A percentile compares a stretch with the other conserved stretches of the same genome.
phyloP scores from a whole-genome alignment of 2,329 filamentous ascomycete species.

The Ascochyta fabae region DNA sequence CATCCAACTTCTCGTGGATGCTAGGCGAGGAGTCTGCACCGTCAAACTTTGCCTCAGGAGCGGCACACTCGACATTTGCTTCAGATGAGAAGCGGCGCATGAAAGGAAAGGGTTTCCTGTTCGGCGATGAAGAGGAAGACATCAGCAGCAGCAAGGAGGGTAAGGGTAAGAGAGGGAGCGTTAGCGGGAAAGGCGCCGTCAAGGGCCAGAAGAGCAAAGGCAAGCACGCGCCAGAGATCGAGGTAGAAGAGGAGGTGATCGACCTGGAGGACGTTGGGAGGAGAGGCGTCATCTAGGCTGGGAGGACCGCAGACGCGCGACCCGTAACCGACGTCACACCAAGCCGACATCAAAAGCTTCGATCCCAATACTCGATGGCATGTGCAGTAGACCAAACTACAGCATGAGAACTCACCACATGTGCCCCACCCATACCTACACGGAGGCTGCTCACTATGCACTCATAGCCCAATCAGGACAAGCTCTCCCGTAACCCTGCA shows the following conservation, averaged over 20 bases:
- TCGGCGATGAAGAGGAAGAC: constrained; percentile 51
- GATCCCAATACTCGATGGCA: constrained; percentile 2
- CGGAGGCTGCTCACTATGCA: constrained; percentile 16
- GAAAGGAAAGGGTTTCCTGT: constrained; percentile 49
- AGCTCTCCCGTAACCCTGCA: constrained; percentile 14
- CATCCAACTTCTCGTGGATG: constrained; percentile 83
- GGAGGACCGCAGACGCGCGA: not conserved
- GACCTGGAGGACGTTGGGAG: constrained; percentile 45
- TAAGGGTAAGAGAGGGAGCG: constrained; percentile 31
- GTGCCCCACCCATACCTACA: constrained; percentile 10
- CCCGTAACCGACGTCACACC: constrained; percentile 1
- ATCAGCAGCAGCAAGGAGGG: constrained; percentile 24
- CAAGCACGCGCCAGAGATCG: constrained; percentile 32
- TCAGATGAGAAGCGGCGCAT: constrained; percentile 46
- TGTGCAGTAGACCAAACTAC: not conserved
- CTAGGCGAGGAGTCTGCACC: constrained; percentile 53
- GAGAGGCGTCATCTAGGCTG: constrained; percentile 35
- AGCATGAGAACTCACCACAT: not conserved
- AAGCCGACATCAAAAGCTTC: not conserved
- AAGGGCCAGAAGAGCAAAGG: constrained; percentile 29
- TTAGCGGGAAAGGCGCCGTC: constrained; percentile 23
- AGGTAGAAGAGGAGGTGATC: constrained; percentile 47
- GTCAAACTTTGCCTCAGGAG: constrained; percentile 43
- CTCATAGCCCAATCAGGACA: constrained; percentile 8
- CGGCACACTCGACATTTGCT: constrained; percentile 43